Conservation (phyloP, 768 basidiomycete species). For the Postia placenta region DNA sequence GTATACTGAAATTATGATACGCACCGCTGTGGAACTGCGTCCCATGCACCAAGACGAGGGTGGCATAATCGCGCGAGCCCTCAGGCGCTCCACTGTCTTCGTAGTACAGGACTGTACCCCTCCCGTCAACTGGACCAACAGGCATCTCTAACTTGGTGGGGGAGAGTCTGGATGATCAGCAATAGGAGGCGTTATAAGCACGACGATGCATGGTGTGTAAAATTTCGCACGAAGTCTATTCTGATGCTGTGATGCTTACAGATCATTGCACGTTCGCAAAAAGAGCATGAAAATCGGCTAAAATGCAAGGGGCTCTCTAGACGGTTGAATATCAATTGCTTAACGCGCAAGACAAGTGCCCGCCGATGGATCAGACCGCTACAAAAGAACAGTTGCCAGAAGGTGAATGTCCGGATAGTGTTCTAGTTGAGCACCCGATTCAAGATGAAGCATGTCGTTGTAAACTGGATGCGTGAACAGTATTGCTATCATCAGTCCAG, state of each 20-base stretch:
- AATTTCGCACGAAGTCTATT: neutral
- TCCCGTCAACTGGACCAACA: conserved; percentile 9
- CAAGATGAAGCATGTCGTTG: too few species aligned
- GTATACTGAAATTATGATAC: neutral
- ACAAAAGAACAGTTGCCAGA: too few species aligned
- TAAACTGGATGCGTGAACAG: too few species aligned
- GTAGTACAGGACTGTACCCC: conserved; percentile 13
- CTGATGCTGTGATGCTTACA: neutral
- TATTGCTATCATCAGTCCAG: too few species aligned
- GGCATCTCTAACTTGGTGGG: conserved; percentile 10
- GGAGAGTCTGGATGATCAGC: neutral
- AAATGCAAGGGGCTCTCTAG: too few species aligned
- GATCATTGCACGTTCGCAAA: too few species aligned
- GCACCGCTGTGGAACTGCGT: conserved; percentile 15
- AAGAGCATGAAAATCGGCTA: too few species aligned
- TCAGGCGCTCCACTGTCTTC: conserved; percentile 13
- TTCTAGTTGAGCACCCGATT: too few species aligned
- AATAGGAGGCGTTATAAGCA: neutral
- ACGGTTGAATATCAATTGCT: too few species aligned
- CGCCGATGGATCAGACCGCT: too few species aligned
- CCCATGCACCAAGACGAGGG: conserved; percentile 13
- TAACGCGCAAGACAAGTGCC: too few species aligned
- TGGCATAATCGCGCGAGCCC: conserved; percentile 8
- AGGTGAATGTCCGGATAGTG: too few species aligned
- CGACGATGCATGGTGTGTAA: neutral